A percentile compares a stretch with the other conserved stretches of the same genome.
Evolutionary conservation across 805 yeast genomes (phyloP).

Genomic region (Metschnikowia cubensis): DNA sequence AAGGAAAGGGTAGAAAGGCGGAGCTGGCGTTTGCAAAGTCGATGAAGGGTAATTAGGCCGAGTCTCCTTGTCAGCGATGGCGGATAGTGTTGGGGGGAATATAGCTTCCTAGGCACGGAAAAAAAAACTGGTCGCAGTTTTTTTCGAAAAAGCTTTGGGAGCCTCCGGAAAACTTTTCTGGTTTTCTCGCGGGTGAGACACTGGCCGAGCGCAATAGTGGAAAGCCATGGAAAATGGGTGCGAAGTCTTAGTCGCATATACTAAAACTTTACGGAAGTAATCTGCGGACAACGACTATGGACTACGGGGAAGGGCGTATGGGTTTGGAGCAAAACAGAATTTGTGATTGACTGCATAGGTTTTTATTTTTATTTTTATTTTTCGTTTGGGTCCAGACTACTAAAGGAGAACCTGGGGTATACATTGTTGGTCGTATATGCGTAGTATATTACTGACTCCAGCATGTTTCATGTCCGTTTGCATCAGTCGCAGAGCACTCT

Average conservation of each 20-base stretch:
- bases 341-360: too few species aligned
- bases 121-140: slow-evolving; percentile 5
- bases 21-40: not conserved
- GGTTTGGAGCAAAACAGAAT: too few species aligned
- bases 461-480: too few species aligned
- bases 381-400: too few species aligned
- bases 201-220: slow-evolving; percentile 4
- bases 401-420: too few species aligned
- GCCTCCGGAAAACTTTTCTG: slow-evolving; percentile 4
- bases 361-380: too few species aligned
- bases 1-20: not conserved
- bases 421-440: too few species aligned
- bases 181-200: slow-evolving; percentile 4
- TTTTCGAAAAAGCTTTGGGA: not conserved
- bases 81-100: not conserved
- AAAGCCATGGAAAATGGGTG: not conserved
- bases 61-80: not conserved
- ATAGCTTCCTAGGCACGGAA: not conserved
- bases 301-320: too few species aligned
- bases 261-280: too few species aligned
- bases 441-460: too few species aligned
- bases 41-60: not conserved
- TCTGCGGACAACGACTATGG: too few species aligned
- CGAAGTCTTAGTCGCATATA: not conserved
- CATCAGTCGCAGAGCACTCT: not conserved